Evolutionary conservation across 495 filamentous ascomycete genomes (phyloP), one percentile per base, ranked within the genome.

Genomic region (Penicillium macrosclerotiorum): DNA sequence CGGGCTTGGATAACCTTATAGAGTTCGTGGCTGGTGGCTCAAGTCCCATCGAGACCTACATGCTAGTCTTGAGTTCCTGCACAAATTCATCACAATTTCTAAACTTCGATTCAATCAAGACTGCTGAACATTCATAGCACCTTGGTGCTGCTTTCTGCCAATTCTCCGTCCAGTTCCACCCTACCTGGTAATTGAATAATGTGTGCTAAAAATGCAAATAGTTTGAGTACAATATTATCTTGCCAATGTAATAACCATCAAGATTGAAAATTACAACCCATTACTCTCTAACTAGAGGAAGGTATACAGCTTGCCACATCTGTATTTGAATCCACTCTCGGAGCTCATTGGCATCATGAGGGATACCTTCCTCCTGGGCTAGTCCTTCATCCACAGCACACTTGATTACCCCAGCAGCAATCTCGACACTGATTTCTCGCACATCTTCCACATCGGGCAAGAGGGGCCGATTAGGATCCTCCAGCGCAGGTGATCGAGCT

Each of bases 281-380:
- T 1, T 47, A 17, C 45, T 23, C 31, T 23, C 29, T 52, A 4
- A 35, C 77, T 38, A 93, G 59, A 24, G 80, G 76, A 16, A 86
- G 59, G 59, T 95, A 95, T 16, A 62, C 65, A 2, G 90, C 77
- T 49, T 91, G 79, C 90, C 90, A 95, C 90, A 95, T 95, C 73
- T 93, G 90, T 63, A 84, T 85, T 7, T 79, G 63, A 44, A 95
- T 83, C 90, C 90, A 96, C 63, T 86, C 82, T 38, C 85, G 82
- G 33, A 94, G 52, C 3, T 83, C 78, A 2, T 42, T 62, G 8
- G 82, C 77, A 5, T 75, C 64, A 0, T 34, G 34, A 2, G 76
- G 73, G 13, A 68, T 70, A 0, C 63, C 68, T 8, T 73, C 63
- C 3, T 69, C 65, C 8, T 78, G 77, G 0, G 82, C 80, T 5